Evolutionary conservation across 345 rosid species (phyloP).

Genomic region (Gossypium thurberi): DNA sequence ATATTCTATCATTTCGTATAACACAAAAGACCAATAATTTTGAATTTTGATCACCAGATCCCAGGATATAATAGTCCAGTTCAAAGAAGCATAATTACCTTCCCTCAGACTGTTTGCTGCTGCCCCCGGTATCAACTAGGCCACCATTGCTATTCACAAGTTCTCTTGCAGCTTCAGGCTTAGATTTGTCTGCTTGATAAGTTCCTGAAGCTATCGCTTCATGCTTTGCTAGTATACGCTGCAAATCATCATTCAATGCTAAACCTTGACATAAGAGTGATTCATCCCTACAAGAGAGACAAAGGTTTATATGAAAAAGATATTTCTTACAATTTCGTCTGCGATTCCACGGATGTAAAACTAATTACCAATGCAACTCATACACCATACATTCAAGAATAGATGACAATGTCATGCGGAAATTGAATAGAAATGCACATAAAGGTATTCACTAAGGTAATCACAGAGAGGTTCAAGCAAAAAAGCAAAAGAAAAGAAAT

Average conservation of each 20-base stretch:
- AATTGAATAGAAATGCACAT: neutral
- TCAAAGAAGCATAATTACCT: slow-evolving; percentile 33
- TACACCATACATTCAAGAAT: neutral
- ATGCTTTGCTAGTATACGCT: slow-evolving; percentile 80
- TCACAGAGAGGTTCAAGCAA: neutral
- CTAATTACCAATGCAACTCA: neutral
- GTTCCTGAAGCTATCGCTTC: slow-evolving; percentile 79
- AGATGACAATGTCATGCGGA: neutral
- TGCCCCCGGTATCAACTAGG: slow-evolving; percentile 66
- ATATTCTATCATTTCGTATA: slow-evolving; percentile 6
- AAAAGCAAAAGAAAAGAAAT: neutral
- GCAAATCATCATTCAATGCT: slow-evolving; percentile 93
- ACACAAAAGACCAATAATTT: slow-evolving; percentile 1
- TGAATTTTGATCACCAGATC: neutral
- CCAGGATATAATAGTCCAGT: slow-evolving; percentile 5
- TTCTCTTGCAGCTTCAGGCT: slow-evolving; percentile 45
- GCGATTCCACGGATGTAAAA: neutral
- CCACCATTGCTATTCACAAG: slow-evolving; percentile 56
- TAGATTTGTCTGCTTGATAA: slow-evolving; percentile 40
- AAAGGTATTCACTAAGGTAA: neutral
- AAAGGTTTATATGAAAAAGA: neutral
- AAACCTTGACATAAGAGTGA: slow-evolving; percentile 86
- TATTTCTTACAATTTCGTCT: neutral
- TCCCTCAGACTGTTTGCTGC: slow-evolving; percentile 41
- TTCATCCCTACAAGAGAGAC: slow-evolving; percentile 64